phyloP scores from a whole-genome alignment of 148 eudicot genomes.

The Chenopodium quinoa region DNA sequence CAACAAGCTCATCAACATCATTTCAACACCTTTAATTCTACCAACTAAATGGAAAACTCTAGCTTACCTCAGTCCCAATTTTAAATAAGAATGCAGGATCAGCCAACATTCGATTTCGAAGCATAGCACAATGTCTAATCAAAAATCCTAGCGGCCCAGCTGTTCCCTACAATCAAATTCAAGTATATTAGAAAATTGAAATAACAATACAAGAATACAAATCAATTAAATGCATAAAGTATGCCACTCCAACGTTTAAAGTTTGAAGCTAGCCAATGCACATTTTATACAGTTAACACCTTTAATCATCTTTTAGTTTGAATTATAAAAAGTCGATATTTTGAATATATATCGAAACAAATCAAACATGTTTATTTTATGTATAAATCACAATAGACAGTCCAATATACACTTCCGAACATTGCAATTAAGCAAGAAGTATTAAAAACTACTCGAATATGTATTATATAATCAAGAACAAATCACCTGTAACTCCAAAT shows the following conservation, averaged over 20 bases:
- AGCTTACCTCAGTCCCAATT: constrained; percentile 89
- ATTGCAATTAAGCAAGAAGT: too few species aligned
- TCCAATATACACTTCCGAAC: too few species aligned
- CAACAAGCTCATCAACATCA: constrained; percentile 12
- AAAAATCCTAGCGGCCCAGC: constrained; percentile 69
- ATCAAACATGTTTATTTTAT: too few species aligned
- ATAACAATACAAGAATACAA: background rate
- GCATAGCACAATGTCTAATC: constrained; percentile 65
- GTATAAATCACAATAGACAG: background rate
- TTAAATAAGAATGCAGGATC: constrained; percentile 85
- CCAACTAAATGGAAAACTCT: background rate
- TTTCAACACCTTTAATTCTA: background rate
- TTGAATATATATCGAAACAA: too few species aligned
- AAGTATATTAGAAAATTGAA: background rate
- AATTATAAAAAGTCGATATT: background rate
- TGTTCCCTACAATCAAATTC: constrained; percentile 48
- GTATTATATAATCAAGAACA: background rate
- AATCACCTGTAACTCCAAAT: constrained; percentile 56
- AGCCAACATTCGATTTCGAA: constrained; percentile 79
- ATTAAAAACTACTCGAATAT: too few species aligned
- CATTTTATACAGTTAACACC: too few species aligned
- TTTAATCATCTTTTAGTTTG: too few species aligned
- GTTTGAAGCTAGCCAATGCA: too few species aligned
- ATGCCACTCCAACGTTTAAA: too few species aligned
- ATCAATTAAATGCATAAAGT: background rate